phyloP scores from a whole-genome alignment of 148 eudicot genomes.

The Rhododendron henanense region DNA sequence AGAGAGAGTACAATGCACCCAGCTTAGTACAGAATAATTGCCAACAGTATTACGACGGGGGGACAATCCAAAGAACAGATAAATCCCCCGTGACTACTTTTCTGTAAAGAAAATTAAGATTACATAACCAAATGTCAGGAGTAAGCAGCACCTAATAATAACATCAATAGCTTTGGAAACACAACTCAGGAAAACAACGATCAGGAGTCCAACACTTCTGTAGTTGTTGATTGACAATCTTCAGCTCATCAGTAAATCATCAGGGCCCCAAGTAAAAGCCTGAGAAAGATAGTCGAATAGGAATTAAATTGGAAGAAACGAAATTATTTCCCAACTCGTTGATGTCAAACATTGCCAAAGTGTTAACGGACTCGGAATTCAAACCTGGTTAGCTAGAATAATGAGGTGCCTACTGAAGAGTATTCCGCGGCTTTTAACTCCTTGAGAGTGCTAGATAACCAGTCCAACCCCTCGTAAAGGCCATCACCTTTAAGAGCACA shows the following conservation, averaged over 20 bases:
- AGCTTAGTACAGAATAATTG: not conserved
- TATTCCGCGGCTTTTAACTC: constrained; percentile 82
- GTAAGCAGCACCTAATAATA: not conserved
- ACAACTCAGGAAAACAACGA: constrained; percentile 1
- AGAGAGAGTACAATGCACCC: not conserved
- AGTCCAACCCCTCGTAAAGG: constrained; percentile 97
- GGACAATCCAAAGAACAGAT: not conserved
- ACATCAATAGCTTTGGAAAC: constrained; percentile 12
- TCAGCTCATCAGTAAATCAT: constrained; percentile 2
- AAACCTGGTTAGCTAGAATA: constrained; percentile 44
- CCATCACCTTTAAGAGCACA: constrained; percentile 96
- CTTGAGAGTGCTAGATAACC: constrained; percentile 92
- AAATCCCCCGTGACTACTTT: not conserved
- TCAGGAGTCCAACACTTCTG: not conserved
- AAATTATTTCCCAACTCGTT: not conserved
- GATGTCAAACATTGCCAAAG: not conserved
- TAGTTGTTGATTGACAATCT: not conserved
- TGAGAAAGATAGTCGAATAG: not conserved
- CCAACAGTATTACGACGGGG: too few species aligned
- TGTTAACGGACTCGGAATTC: not conserved
- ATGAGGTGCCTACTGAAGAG: constrained; percentile 69
- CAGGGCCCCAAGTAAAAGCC: not conserved
- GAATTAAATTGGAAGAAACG: not conserved
- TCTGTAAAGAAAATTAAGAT: not conserved
- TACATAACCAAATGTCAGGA: constrained; percentile 7